Conservation (phyloP, 345 rosid genomes). For the Linum usitatissimum region DNA sequence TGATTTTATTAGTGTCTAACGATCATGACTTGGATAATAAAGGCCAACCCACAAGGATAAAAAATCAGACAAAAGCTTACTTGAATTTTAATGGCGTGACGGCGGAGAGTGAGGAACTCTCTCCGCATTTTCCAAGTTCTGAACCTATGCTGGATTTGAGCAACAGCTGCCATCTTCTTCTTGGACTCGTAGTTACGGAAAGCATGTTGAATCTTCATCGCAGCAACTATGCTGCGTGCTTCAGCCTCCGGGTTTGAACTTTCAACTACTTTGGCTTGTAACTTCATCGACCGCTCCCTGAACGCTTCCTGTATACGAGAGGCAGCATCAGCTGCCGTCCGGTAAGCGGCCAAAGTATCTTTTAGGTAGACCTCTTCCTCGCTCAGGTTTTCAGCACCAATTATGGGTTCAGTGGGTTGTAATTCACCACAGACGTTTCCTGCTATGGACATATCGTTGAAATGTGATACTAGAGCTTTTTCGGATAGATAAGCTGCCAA, state of each 20-base stretch:
- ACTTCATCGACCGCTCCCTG: slow-evolving; percentile 65
- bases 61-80: slow-evolving; percentile 20
- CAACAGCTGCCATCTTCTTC: slow-evolving; percentile 80
- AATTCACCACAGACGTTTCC: slow-evolving; percentile 74
- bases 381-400: slow-evolving; percentile 22
- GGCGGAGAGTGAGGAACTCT: slow-evolving; percentile 65
- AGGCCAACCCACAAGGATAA: neutral
- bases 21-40: too few species aligned
- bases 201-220: slow-evolving; percentile 94
- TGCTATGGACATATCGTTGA: slow-evolving; percentile 67
- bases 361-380: slow-evolving; percentile 61
- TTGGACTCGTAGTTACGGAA: slow-evolving; percentile 55
- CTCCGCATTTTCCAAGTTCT: slow-evolving; percentile 74
- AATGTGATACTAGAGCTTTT: slow-evolving; percentile 69
- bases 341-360: slow-evolving; percentile 71
- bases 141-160: slow-evolving; percentile 68
- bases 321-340: slow-evolving; percentile 88
- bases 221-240: slow-evolving; percentile 66
- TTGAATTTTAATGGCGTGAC: slow-evolving; percentile 69
- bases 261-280: slow-evolving; percentile 36
- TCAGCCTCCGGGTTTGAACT: slow-evolving; percentile 48
- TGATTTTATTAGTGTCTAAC: too few species aligned
- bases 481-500: slow-evolving; percentile 86
- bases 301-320: slow-evolving; percentile 78
- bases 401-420: slow-evolving; percentile 30